Base-by-base conservation (phyloP, 345 rosid species). In the Populus tremula region DNA sequence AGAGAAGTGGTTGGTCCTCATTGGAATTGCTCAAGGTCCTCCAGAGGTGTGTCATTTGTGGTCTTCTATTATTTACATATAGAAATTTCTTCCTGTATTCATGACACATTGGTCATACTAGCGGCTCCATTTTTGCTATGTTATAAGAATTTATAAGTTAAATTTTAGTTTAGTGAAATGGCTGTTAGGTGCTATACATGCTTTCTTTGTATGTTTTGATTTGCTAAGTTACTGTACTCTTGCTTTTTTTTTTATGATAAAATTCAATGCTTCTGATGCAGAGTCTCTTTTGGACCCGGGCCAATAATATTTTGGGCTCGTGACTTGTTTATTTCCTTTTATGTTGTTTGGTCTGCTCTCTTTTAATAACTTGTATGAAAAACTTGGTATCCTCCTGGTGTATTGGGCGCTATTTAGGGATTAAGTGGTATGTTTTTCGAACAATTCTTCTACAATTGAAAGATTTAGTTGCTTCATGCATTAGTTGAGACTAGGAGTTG, bases 21-120 rank as follows among this genome's bases (percentile, higher is more conserved):
- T 93, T 84, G 98, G 98, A 80, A 94, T 91, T 79, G 97, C 96
- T 68, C 98, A 96, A 79, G 98, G 98, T 64, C 84, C 97, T 41
- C 89, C 94, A 25, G 98, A 94, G 97, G 98, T 93, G 87, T 41
- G 82, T 74, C 27, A 8, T 25, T 6, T 39, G 11, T 49, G 8
- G 38, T 4, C 35, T 71, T 33, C 36, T 35, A 5, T 39, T 73
- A 43, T 16, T 7, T 61, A 17, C 6, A 23, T 59, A 7, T 10
- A 23, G 64, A 9, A 23, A 59, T 23, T 23, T 3, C 4, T 23
- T 59, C 10, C 4, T 59, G 63, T 56, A n/a, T 59, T 59, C 13
- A n/a, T n/a, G 63, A 3, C 27, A 59, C 63, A n/a, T 9, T 4
- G 11, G 13, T 59, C 63, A 59, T 59, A 23, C n/a, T n/a, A 59